These are phyloP conservation scores for Podila epigama DNA, from an alignment of 192 early-diverging fungal genomes.

Conservation along the genomic window DNA sequence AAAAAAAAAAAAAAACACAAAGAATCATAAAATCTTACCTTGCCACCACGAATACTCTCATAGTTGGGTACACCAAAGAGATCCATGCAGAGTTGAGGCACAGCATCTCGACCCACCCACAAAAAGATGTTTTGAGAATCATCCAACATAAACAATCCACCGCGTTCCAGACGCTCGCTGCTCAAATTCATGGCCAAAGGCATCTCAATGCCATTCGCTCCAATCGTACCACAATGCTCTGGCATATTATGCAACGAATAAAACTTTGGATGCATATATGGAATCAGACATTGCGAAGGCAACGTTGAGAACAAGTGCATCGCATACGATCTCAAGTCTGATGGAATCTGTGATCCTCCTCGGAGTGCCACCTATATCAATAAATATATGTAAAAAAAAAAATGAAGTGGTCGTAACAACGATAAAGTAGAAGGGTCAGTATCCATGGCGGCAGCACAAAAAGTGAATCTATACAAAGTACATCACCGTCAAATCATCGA, in stretches of 20 bases:
- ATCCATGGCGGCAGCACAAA: no score
- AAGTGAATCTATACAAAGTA: no score
- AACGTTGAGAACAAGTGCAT: slow-evolving; percentile 84
- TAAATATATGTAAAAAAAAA: not conserved
- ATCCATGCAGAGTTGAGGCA: slow-evolving; percentile 73
- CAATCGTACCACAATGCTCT: slow-evolving; percentile 58
- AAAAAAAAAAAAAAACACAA: not conserved
- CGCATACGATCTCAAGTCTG: slow-evolving; percentile 82
- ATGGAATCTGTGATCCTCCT: slow-evolving; percentile 71
- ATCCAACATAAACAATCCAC: slow-evolving; percentile 89
- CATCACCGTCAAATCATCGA: no score
- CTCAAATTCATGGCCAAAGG: slow-evolving; percentile 83
- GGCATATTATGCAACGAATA: slow-evolving; percentile 88
- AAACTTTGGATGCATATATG: slow-evolving; percentile 77
- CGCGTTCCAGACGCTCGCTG: slow-evolving; percentile 84
- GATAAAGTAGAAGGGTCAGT: no score
- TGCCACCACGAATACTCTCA: slow-evolving; percentile 79
- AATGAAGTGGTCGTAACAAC: not conserved
- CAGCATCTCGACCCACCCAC: slow-evolving; percentile 86
- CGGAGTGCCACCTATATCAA: slow-evolving; percentile 61
- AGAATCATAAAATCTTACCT: slow-evolving; percentile 54
- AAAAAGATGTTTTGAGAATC: slow-evolving; percentile 85
- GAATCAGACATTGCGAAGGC: slow-evolving; percentile 77
- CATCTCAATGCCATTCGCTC: slow-evolving; percentile 70
- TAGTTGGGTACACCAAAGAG: slow-evolving; percentile 82